phyloP scores from a whole-genome alignment of 1,284 basidiomycete genomes.

The Sutorius eximius region DNA sequence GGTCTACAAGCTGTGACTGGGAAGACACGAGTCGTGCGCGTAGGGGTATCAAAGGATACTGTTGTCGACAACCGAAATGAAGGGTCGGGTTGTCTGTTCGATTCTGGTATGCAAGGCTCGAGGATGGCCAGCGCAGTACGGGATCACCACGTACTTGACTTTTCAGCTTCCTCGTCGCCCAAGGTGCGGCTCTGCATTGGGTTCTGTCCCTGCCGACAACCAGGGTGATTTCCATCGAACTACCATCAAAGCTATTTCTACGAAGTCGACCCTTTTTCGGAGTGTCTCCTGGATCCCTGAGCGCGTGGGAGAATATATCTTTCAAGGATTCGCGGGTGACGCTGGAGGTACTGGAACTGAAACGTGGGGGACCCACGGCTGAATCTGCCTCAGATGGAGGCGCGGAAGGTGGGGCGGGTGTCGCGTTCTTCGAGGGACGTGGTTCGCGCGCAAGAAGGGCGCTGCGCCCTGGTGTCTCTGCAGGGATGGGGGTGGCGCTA shows the following conservation, averaged over 20 bases:
- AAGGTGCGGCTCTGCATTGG: conserved; percentile 51
- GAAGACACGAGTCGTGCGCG: conserved; percentile 48
- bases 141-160: conserved; percentile 46
- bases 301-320: conserved; percentile 60
- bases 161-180: conserved; percentile 69
- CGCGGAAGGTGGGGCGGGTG: conserved; percentile 35
- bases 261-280: conserved; percentile 46
- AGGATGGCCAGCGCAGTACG: conserved; percentile 1
- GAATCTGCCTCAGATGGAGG: conserved; percentile 60
- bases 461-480: conserved; percentile 50
- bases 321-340: conserved; percentile 57
- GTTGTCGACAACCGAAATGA: conserved; percentile 47
- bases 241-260: conserved; percentile 58
- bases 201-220: conserved; percentile 43
- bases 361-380: conserved; percentile 51
- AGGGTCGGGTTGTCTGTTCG: conserved; percentile 33
- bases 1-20: conserved; percentile 38
- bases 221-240: conserved; percentile 62
- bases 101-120: conserved; percentile 28
- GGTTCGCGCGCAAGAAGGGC: conserved; percentile 49
- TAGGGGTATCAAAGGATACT: conserved; percentile 47
- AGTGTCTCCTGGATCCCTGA: conserved; percentile 61
- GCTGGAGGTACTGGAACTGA: conserved; percentile 45
- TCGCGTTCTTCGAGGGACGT: conserved; percentile 37
- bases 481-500: conserved; percentile 26